phyloP scores from a whole-genome alignment of 2,329 filamentous ascomycete genomes.

The Fusarium mangiferae region DNA sequence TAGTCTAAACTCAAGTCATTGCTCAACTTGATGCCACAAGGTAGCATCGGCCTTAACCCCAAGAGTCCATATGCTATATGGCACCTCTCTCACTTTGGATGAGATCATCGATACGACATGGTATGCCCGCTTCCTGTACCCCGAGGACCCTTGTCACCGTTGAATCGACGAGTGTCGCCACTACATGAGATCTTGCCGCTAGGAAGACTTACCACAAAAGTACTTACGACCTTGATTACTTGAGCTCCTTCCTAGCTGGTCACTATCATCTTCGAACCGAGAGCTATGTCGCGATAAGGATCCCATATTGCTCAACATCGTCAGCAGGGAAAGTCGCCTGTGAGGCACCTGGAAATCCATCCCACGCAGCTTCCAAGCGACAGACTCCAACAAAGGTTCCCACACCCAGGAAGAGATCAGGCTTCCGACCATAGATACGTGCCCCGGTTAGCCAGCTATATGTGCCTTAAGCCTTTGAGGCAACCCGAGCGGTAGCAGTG shows the following conservation, averaged over 20 bases:
- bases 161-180: background rate
- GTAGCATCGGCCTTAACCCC: background rate
- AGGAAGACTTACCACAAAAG: constrained; percentile 22
- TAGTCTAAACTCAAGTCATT: background rate
- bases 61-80: background rate
- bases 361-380: background rate
- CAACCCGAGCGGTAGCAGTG: background rate
- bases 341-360: background rate
- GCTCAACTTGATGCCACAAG: background rate
- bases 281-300: constrained; percentile 25
- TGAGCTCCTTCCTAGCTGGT: constrained; percentile 38
- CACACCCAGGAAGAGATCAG: background rate
- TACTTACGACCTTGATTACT: constrained; percentile 14
- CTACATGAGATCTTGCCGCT: constrained; percentile 5
- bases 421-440: background rate
- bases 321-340: background rate
- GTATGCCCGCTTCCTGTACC: constrained; percentile 3
- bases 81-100: constrained; percentile 4
- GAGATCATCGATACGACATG: constrained; percentile 13
- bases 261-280: background rate
- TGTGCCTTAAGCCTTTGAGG: background rate
- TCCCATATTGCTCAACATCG: constrained; percentile 8
- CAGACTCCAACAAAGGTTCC: constrained; percentile 19
- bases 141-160: constrained; percentile 10
- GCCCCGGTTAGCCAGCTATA: background rate